phyloP scores from a whole-genome alignment of 2,329 filamentous ascomycete genomes.

The Penicillium sp. region DNA sequence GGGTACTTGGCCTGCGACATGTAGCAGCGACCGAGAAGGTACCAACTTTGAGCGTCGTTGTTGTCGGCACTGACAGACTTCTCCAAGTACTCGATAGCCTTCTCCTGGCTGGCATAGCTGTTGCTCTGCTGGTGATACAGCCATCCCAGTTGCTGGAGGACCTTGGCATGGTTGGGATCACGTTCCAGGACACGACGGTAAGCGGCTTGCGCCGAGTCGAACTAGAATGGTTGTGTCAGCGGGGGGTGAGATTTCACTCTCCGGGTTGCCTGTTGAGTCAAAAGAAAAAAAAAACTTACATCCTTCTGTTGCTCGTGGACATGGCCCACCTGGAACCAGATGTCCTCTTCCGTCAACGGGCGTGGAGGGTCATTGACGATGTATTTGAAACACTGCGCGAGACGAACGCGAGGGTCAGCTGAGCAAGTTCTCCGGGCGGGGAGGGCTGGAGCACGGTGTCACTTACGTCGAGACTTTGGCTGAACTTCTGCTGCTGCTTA shows the following conservation, averaged over 20 bases:
- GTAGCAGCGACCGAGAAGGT: slow-evolving; percentile 92
- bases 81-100: slow-evolving; percentile 93
- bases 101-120: slow-evolving; percentile 85
- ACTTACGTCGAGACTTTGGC: slow-evolving; percentile 79
- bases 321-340: slow-evolving; percentile 99
- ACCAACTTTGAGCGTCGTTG: slow-evolving; percentile 96
- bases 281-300: slow-evolving; percentile 51
- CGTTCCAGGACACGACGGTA: slow-evolving; percentile 91
- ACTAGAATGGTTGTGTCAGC: slow-evolving; percentile 52
- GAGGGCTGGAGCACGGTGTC: too few species aligned
- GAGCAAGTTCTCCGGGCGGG: background rate
- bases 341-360: slow-evolving; percentile 92
- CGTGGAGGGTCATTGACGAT: slow-evolving; percentile 90
- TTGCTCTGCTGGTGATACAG: slow-evolving; percentile 93
- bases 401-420: slow-evolving; percentile 10
- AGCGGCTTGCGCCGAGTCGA: slow-evolving; percentile 84
- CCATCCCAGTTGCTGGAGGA: slow-evolving; percentile 96
- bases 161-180: slow-evolving; percentile 94
- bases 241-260: slow-evolving; percentile 8
- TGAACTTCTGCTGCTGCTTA: slow-evolving; percentile 94
- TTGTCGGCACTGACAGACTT: slow-evolving; percentile 94
- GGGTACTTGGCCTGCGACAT: slow-evolving; percentile 99
- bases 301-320: slow-evolving; percentile 99
- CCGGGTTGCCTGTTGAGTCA: too few species aligned
- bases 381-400: slow-evolving; percentile 83